Evolutionary conservation across 208 protist species (phyloP).

Genomic region (Naegleria fowleri): DNA sequence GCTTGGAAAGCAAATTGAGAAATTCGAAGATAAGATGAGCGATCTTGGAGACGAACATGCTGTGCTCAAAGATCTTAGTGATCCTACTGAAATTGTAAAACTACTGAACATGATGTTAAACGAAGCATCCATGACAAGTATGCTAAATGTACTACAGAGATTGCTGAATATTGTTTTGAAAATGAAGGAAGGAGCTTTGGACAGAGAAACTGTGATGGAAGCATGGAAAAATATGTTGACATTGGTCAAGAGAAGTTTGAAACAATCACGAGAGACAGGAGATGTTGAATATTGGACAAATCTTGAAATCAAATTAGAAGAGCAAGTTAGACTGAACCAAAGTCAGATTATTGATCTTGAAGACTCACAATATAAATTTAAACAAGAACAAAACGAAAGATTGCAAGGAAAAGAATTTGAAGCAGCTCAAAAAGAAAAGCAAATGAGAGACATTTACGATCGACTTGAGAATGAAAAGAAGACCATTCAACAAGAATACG

Average conservation of each 20-base stretch:
- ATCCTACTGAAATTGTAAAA: conserved; percentile 17
- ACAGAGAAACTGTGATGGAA: neutral
- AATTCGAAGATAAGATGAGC: neutral
- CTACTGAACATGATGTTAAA: neutral
- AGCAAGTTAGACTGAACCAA: neutral
- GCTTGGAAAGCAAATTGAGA: neutral
- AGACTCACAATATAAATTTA: neutral
- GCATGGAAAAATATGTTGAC: neutral
- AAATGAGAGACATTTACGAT: neutral
- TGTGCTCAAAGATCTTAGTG: neutral
- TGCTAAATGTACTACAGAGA: neutral
- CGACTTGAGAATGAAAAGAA: neutral
- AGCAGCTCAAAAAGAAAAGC: neutral
- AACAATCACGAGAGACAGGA: neutral
- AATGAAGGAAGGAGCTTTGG: neutral
- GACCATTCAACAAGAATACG: neutral
- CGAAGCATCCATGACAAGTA: neutral
- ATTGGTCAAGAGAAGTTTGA: neutral
- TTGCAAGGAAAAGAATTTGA: neutral
- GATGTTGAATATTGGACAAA: neutral
- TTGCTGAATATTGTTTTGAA: neutral
- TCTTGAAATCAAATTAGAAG: neutral
- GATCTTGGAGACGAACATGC: neutral
- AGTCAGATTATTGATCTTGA: neutral
- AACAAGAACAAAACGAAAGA: neutral